Evolutionary conservation across 768 basidiomycete species (phyloP).

Genomic region (Leccinum disarticulatum): DNA sequence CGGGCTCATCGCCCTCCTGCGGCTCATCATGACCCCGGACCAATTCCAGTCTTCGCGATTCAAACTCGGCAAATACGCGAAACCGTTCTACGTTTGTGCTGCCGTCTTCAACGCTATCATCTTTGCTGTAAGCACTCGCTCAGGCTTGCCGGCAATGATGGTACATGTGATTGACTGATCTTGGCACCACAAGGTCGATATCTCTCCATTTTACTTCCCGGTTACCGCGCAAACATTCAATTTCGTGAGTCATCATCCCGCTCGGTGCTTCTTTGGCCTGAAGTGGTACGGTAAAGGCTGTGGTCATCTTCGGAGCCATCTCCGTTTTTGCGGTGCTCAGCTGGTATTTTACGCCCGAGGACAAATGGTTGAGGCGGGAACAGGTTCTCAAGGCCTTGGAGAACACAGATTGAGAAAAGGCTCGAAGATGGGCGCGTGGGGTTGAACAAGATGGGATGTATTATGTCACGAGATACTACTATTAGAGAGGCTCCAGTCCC

Average conservation of each 20-base stretch:
- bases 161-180: conserved; percentile 3
- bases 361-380: conserved; percentile 76
- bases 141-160: not conserved
- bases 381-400: conserved; percentile 54
- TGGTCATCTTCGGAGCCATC: conserved; percentile 78
- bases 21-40: conserved; percentile 75
- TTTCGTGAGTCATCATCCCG: conserved; percentile 55
- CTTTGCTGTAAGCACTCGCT: conserved; percentile 57
- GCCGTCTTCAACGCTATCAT: conserved; percentile 72
- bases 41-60: conserved; percentile 75
- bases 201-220: conserved; percentile 89
- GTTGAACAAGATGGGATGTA: conserved; percentile 1
- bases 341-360: conserved; percentile 78
- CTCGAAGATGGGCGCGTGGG: not conserved
- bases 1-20: conserved; percentile 73
- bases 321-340: conserved; percentile 74
- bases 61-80: conserved; percentile 63
- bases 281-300: conserved; percentile 47
- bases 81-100: conserved; percentile 67
- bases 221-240: conserved; percentile 77
- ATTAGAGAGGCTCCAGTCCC: conserved; percentile 55
- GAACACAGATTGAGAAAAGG: conserved; percentile 11
- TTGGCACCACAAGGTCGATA: conserved; percentile 53
- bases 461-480: conserved; percentile 12
- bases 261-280: conserved; percentile 2